Base-by-base conservation (phyloP, 2,329 filamentous ascomycete genomes). In the Penicillium sp. region DNA sequence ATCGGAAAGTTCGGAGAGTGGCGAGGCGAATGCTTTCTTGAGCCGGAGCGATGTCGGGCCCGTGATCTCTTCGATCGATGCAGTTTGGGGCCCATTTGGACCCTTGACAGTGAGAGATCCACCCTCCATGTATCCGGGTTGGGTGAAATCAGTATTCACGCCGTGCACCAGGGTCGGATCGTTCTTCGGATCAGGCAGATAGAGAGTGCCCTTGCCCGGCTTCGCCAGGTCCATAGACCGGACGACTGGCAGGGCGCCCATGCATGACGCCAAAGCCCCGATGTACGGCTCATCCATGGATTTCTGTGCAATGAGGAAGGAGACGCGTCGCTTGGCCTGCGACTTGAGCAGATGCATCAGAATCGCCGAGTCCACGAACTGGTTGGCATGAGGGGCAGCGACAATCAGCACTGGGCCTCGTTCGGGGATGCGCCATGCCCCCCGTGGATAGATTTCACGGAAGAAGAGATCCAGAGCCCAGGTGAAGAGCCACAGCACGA, bases 301-400 rank as follows among this genome's bases (percentile, higher is more conserved):
- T 63, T 95, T 95, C 57, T 91, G 88, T 14, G 91, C 91, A 46
- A 94, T 90, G 33, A 97, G 78, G 56, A 94, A 89, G 18, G 87
- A 87, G 36, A 94, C 86, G 40, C 91, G 85, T 51, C 91, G 85
- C 51, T 84, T 81, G 36, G 87, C 84, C 70, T 95, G 89, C 58
- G 80, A 83, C 48, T 87, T 84, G 35, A 96, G 79, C n/a, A 88
- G 86, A 48, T 88, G 83, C 78, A 94, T 91, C 40, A 97, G 77
- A 54, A 96, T 86, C 26, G 96, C 77, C 41, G 87, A 89, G 59
- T 97, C 91, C 60, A 96, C 89, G 57, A 97, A 97, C 81, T 91
- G 87, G 64, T 97, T 96, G 43, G 90, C 90, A 72, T 97, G 91
- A 47, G 91, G 91, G 36, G 90, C 91, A 31, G 89, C 91, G 48